Evolutionary conservation across 257 asterid species (phyloP).

Genomic region (Lithospermum erythrorhizon): DNA sequence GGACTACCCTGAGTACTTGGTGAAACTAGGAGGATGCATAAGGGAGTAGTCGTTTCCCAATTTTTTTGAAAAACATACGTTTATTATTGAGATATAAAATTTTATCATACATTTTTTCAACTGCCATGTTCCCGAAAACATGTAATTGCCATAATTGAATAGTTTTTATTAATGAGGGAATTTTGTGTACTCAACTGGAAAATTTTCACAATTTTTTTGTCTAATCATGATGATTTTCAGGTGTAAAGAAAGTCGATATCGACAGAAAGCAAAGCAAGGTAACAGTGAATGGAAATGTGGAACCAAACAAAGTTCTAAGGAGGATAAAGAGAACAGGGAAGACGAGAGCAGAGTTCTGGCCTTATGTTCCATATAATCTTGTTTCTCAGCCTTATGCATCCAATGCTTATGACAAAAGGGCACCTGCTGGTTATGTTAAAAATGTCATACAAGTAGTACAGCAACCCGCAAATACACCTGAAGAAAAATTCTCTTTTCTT

Average conservation of each 20-base stretch:
- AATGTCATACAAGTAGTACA: slow-evolving; percentile 40
- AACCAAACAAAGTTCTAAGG: slow-evolving; percentile 52
- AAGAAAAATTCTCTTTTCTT: slow-evolving; percentile 42
- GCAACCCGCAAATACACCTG: slow-evolving; percentile 39
- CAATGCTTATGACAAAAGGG: slow-evolving; percentile 64
- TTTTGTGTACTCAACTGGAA: no score
- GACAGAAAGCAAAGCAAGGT: slow-evolving; percentile 57
- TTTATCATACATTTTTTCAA: no score
- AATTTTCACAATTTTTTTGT: no score
- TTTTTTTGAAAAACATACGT: no score
- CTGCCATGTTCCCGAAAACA: no score
- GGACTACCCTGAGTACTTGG: no score
- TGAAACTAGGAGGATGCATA: no score
- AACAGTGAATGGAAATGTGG: slow-evolving; percentile 62
- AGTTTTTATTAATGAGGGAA: no score
- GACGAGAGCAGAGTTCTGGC: slow-evolving; percentile 82
- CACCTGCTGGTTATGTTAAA: slow-evolving; percentile 68
- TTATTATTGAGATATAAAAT: no score
- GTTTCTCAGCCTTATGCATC: slow-evolving; percentile 54
- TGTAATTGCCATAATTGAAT: no score
- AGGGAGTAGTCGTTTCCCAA: no score
- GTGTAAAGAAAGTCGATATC: slow-evolving; percentile 61
- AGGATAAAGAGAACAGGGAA: slow-evolving; percentile 71
- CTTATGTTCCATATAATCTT: slow-evolving; percentile 63
- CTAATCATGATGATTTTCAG: slow-evolving; percentile 16